These are phyloP conservation scores for Diplocarpon rosae DNA, from an alignment of 2,329 filamentous ascomycete species.

Conservation along the genomic window DNA sequence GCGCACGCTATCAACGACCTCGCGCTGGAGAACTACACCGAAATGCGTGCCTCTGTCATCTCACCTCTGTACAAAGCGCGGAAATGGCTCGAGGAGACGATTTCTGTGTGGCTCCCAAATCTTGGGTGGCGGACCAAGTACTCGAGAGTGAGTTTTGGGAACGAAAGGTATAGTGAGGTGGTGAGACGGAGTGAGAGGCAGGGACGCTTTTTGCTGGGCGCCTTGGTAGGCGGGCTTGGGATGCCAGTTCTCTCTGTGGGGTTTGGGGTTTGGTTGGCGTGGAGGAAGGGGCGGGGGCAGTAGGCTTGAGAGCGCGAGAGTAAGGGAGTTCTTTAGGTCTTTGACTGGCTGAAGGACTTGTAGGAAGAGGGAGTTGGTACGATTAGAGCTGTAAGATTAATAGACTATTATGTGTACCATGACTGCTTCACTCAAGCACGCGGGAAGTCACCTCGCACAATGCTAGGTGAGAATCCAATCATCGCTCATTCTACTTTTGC, in stretches of 20 bases:
- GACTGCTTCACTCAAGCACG: not conserved
- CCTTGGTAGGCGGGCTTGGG: constrained; percentile 4
- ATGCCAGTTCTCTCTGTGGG: not conserved
- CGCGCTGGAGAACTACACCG: constrained; percentile 80
- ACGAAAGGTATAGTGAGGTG: constrained; percentile 81
- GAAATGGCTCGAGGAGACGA: constrained; percentile 75
- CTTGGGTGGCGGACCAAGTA: constrained; percentile 92
- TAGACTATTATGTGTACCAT: not conserved
- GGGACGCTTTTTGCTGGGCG: constrained; percentile 31
- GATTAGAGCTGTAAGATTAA: not conserved
- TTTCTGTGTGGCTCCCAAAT: constrained; percentile 64
- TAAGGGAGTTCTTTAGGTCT: constrained; percentile 1
- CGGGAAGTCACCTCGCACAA: too few species aligned
- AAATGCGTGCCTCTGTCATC: constrained; percentile 83
- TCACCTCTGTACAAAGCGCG: constrained; percentile 67
- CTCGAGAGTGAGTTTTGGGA: constrained; percentile 82
- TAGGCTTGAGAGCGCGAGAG: not conserved
- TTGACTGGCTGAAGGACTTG: not conserved
- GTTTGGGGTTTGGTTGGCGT: not conserved
- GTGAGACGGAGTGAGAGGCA: constrained; percentile 59
- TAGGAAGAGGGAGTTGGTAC: not conserved
- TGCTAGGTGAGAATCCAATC: too few species aligned
- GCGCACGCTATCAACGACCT: constrained; percentile 87
- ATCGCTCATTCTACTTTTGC: too few species aligned
- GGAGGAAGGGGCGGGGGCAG: not conserved